A percentile compares a stretch with the other conserved stretches of the same genome.
These are phyloP conservation scores for Xenoacremonium recifei DNA, from an alignment of 2,329 filamentous ascomycete species.

Conservation along the genomic window DNA sequence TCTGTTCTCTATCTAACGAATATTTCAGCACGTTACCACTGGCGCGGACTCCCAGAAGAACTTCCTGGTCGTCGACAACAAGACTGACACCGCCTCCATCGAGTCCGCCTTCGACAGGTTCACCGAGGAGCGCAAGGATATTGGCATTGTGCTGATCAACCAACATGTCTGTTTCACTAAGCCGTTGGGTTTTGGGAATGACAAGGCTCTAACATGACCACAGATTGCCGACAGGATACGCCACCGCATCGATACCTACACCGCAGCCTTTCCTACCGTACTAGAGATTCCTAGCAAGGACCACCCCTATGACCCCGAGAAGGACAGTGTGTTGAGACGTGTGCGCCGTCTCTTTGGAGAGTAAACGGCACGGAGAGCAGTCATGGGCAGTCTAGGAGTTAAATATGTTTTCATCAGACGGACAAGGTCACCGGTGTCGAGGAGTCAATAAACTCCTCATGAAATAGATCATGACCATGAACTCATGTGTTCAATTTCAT, in stretches of 20 bases:
- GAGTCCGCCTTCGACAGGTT: conserved; percentile 89
- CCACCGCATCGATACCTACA: conserved; percentile 85
- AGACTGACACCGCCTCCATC: conserved; percentile 86
- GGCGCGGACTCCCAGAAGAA: conserved; percentile 92
- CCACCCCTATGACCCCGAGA: conserved; percentile 97
- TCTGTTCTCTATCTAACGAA: conserved; percentile 6
- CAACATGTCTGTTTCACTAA: conserved; percentile 70
- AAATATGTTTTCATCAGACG: no score
- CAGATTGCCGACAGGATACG: conserved; percentile 94
- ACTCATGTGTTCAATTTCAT: no score
- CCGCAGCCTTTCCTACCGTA: conserved; percentile 91
- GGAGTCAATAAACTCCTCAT: no score
- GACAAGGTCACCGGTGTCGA: no score
- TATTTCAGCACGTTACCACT: conserved; percentile 76
- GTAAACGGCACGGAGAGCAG: conserved; percentile 39
- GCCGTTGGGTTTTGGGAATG: background rate
- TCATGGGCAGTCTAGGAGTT: background rate
- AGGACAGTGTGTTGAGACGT: conserved; percentile 92
- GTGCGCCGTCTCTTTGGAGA: conserved; percentile 70
- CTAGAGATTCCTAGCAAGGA: conserved; percentile 98
- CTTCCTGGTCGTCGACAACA: conserved; percentile 92
- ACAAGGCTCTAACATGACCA: conserved; percentile 16
- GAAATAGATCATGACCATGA: no score
- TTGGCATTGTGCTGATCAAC: conserved; percentile 95
- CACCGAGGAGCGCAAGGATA: conserved; percentile 88